Evolutionary conservation across 164 flowering plant species (phyloP).

Genomic region (Magnolia officinalis): DNA sequence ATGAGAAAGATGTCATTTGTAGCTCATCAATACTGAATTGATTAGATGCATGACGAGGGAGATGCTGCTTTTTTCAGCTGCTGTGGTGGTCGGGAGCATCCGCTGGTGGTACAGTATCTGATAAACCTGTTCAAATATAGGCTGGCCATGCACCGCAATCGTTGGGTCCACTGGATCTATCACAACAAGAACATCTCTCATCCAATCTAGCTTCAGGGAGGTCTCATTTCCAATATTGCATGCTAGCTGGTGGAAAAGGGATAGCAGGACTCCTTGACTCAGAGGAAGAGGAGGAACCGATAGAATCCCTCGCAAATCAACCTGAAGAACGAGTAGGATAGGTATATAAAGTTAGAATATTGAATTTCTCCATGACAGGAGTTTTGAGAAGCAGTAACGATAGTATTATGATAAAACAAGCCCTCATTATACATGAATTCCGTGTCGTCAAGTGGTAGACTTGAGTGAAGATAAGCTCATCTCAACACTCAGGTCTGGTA

Average conservation of each 20-base stretch:
- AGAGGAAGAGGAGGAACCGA: conserved; percentile 56
- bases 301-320: conserved; percentile 61
- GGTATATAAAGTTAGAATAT: no score
- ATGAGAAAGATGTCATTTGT: conserved; percentile 46
- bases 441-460: no score
- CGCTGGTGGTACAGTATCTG: conserved; percentile 63
- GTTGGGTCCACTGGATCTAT: conserved; percentile 67
- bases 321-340: conserved; percentile 37
- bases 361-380: no score
- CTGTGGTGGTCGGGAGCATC: conserved; percentile 39
- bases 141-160: conserved; percentile 71
- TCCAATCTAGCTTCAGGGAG: conserved; percentile 64
- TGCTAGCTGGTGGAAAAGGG: conserved; percentile 87
- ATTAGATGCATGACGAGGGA: conserved; percentile 77
- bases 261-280: conserved; percentile 93
- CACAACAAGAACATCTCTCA: conserved; percentile 66
- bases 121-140: conserved; percentile 86
- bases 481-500: no score
- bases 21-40: conserved; percentile 63
- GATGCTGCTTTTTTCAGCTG: conserved; percentile 44
- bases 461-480: no score
- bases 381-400: no score
- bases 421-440: no score
- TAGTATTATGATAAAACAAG: no score
- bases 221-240: conserved; percentile 73